phyloP scores from a whole-genome alignment of 192 early-diverging fungal genomes.

The Backusella macrospora region DNA sequence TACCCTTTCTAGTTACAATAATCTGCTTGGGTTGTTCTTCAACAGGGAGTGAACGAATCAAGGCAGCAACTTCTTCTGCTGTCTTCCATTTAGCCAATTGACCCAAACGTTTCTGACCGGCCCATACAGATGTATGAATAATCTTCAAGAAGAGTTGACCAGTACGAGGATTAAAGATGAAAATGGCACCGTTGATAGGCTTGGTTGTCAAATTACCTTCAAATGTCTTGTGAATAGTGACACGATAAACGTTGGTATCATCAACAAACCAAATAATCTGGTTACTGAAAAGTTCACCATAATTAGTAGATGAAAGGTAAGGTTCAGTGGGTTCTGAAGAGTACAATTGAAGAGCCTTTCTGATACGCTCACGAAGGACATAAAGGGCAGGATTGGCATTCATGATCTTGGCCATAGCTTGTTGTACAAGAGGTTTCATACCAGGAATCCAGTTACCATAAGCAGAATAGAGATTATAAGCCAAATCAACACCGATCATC shows the following conservation, averaged over 20 bases:
- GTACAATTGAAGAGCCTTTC: constrained; percentile 98
- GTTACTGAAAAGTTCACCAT: constrained; percentile 96
- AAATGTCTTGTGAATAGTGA: constrained; percentile 99
- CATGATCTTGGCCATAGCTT: constrained; percentile 99
- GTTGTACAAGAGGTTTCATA: constrained; percentile 96
- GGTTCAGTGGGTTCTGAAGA: constrained; percentile 98
- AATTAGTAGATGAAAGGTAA: constrained; percentile 92
- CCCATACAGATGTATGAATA: constrained; percentile 99
- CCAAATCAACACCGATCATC: constrained; percentile 97
- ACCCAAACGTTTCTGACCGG: constrained; percentile 98
- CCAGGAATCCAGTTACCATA: constrained; percentile 99
- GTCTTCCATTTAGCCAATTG: constrained; percentile 99
- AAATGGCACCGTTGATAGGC: constrained; percentile 99
- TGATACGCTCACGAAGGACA: constrained; percentile 96
- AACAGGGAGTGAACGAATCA: constrained; percentile 97
- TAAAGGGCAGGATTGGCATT: constrained; percentile 98
- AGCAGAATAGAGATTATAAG: constrained; percentile 91
- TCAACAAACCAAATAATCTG: constrained; percentile 99
- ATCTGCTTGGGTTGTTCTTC: constrained; percentile 99
- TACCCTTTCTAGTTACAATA: constrained; percentile 98
- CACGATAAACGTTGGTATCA: constrained; percentile 99
- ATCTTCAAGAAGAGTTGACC: constrained; percentile 99
- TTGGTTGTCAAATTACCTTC: constrained; percentile 99
- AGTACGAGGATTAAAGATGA: constrained; percentile 98
- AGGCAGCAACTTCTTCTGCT: constrained; percentile 98